phyloP scores from a whole-genome alignment of 2,329 filamentous ascomycete genomes.

The Aureobasidium uvarum region DNA sequence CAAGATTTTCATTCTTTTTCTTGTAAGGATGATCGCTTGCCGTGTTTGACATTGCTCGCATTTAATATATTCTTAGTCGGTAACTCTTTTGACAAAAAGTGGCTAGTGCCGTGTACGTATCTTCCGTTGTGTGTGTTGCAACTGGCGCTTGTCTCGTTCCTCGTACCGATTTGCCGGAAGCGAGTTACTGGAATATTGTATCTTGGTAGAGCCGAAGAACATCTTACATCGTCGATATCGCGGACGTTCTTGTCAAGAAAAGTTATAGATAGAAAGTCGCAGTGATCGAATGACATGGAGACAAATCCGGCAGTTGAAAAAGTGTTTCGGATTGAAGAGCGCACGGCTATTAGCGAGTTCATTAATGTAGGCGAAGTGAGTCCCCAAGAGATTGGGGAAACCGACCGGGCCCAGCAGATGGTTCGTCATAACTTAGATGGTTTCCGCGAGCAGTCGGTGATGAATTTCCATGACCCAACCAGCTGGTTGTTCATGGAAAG shows the following conservation, averaged over 20 bases:
- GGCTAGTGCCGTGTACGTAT: constrained; percentile 16
- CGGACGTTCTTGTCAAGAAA: background rate
- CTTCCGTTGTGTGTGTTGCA: background rate
- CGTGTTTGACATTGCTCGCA: constrained; percentile 17
- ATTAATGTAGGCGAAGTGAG: background rate
- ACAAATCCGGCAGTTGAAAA: background rate
- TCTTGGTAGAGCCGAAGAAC: background rate
- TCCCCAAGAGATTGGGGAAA: background rate
- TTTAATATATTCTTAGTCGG: constrained; percentile 5
- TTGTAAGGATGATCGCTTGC: constrained; percentile 11
- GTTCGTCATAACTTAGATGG: background rate
- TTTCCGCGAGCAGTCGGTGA: background rate
- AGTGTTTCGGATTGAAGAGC: constrained; percentile 1
- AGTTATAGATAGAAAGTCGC: background rate
- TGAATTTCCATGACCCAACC: background rate
- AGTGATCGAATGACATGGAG: background rate
- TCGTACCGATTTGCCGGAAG: constrained; percentile 1
- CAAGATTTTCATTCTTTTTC: constrained; percentile 6
- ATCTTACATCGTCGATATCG: background rate
- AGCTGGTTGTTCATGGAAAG: background rate
- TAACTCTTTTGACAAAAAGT: background rate
- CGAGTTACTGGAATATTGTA: background rate
- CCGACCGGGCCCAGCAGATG: background rate
- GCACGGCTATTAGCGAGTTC: background rate
- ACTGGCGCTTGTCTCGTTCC: constrained; percentile 1